Evolutionary conservation across 805 yeast species (phyloP).

Genomic region (Millerozyma miso): DNA sequence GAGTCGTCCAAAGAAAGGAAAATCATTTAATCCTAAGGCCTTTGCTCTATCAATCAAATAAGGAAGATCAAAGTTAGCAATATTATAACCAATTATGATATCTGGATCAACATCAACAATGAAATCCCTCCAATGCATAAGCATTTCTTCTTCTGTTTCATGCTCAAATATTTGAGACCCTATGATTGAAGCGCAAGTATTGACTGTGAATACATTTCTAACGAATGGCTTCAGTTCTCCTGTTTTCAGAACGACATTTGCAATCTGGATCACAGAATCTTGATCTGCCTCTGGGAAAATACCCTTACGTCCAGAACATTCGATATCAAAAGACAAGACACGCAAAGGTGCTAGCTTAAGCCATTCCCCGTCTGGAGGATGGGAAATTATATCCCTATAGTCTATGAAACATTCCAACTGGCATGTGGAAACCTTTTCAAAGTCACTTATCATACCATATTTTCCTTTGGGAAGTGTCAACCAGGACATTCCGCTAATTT

Average conservation of each 20-base stretch:
- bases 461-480: conserved; percentile 76
- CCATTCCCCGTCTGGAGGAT: conserved; percentile 91
- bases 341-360: conserved; percentile 89
- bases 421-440: conserved; percentile 60
- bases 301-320: conserved; percentile 97
- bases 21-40: conserved; percentile 58
- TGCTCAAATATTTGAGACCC: conserved; percentile 86
- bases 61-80: conserved; percentile 92
- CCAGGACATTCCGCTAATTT: conserved; percentile 97
- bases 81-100: conserved; percentile 94
- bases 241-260: conserved; percentile 82
- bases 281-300: conserved; percentile 91
- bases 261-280: conserved; percentile 96
- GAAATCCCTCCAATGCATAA: conserved; percentile 82
- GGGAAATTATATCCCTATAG: conserved; percentile 67
- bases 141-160: conserved; percentile 75
- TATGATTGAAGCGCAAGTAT: conserved; percentile 87
- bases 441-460: conserved; percentile 46
- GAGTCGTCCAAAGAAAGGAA: conserved; percentile 87
- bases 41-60: conserved; percentile 84
- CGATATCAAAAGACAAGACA: conserved; percentile 91
- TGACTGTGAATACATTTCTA: conserved; percentile 89
- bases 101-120: conserved; percentile 86
- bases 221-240: conserved; percentile 89
- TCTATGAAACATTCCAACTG: conserved; percentile 79